A percentile compares a stretch with the other conserved stretches of the same genome.
These are phyloP conservation scores for Croton setiger DNA, from an alignment of 441 rosid genomes.

Conservation along the genomic window DNA sequence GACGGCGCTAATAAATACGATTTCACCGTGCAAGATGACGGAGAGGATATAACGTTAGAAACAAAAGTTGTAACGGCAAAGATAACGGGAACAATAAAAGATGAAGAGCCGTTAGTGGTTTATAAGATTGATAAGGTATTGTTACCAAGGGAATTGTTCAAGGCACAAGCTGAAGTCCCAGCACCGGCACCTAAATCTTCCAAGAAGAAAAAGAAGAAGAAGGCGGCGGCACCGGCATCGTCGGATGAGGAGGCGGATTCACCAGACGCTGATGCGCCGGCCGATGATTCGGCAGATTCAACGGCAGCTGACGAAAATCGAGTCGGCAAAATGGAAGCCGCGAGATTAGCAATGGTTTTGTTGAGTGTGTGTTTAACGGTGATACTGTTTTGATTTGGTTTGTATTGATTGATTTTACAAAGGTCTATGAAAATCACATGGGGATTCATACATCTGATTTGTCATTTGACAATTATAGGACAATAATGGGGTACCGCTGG, in stretches of 20 bases:
- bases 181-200: slow-evolving; percentile 34
- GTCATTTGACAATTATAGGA: background rate
- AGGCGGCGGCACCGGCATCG: slow-evolving; percentile 13
- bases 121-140: slow-evolving; percentile 67
- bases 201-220: slow-evolving; percentile 22
- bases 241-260: slow-evolving; percentile 34
- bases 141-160: slow-evolving; percentile 64
- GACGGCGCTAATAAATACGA: slow-evolving; percentile 74
- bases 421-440: background rate
- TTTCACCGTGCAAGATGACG: slow-evolving; percentile 81
- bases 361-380: slow-evolving; percentile 33
- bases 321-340: slow-evolving; percentile 29
- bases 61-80: slow-evolving; percentile 69
- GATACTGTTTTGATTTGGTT: slow-evolving; percentile 18
- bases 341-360: slow-evolving; percentile 25
- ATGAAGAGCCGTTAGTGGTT: slow-evolving; percentile 79
- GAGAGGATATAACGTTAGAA: slow-evolving; percentile 58
- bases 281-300: slow-evolving; percentile 49
- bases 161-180: slow-evolving; percentile 16
- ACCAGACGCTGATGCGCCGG: slow-evolving; percentile 66
- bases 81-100: slow-evolving; percentile 61
- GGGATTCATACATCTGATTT: slow-evolving; percentile 8
- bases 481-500: slow-evolving; percentile 14
- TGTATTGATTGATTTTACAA: background rate
- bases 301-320: slow-evolving; percentile 44